Evolutionary conservation across 164 flowering plant genomes (phyloP), one percentile per base, ranked within the genome.

Genomic region (Cinnamomum micranthum): DNA sequence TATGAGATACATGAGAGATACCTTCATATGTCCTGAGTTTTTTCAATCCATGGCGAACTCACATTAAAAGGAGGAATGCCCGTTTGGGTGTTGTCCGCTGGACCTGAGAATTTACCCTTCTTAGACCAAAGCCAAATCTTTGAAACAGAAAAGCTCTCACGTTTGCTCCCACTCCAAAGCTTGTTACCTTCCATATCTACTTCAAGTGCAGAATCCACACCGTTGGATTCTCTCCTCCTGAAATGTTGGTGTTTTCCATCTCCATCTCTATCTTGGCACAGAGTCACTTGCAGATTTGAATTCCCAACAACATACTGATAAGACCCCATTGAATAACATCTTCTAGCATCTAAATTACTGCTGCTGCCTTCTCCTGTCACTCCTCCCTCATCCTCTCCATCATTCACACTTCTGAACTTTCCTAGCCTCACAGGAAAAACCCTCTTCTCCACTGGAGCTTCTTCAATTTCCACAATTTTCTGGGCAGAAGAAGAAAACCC

Each of bases 121-220:
- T 85, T 91, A 19, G 98, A 84, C 98, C 98, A 93, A 13, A 87
- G 89, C 98, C 98, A 94, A 65, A 89, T 86, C 88, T 93, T 93
- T 66, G 98, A 93, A 35, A 93, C 87, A 51, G 98, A 93, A 69
- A 89, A 90, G 80, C 98, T 94, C 70, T 94, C 98, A 72, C 89
- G 87, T 85, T 80, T 88, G 27, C 73, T 82, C 35, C 88, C 82
- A 31, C 76, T 77, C 71, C 82, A 82, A 64, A 90, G 82, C 77
- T 79, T 89, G 85, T 86, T 86, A 14, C 84, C 91, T 11, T 87
- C 91, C 58, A 70, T n/a, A 65, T 87, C 89, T 52, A 78, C 84
- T 65, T 85, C 85, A 52, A 50, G 69, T 59, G n/a, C 17, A 55
- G 60, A 55, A 55, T 55, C 60, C 60, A 15, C 60, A 3, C 64